Base-by-base conservation (phyloP, 2,329 filamentous ascomycete species). In the Diplocarpon mali region DNA sequence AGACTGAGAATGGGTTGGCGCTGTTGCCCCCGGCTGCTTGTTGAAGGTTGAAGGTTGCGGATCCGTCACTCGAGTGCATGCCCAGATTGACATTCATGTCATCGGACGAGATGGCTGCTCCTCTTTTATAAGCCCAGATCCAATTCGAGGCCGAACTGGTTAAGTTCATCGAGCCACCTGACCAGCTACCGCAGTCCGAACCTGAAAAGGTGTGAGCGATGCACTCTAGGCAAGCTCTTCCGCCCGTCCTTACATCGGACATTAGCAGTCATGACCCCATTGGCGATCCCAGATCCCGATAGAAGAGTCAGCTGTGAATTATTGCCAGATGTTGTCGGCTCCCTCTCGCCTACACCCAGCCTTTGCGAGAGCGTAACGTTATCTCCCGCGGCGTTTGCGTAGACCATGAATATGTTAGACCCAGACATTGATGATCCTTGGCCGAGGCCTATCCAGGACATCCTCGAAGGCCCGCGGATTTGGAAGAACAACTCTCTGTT, bases 361-460 rank as follows among this genome's bases (percentile, higher is more conserved):
- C 75, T 63, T 9, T 74, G 69, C 2, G 75, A 78, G 8, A 80
- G 52, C 0, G 76, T 80, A 12, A 79, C 71, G 50, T 76, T 78
- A 35, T 61, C 67, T 20, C 72, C 69, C 31, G 61, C 61, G 32
- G 67, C 62, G 20, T 69, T 66, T n/a, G 71, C 67, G 53, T 79
- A 79, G 5, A 77, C 64, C 35, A 78, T 62, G 55, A 79, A 78
- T 38, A 80, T 77, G 57, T 76, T 76, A 5, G 75, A 60, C 16
- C 68, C 69, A 13, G 59, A 52, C 76, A 79, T 80, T 15, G 58
- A 51, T 2, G 53, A 62, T 20, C 76, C 76, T 56, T 78, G 73
- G 7, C 74, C 76, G 3, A 79, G 58, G 3, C 67, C 71, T 29
- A 76, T 66, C 70, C 72, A 80, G 60, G 69, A 60, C 55, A 73